phyloP scores from a whole-genome alignment of 805 yeast species.

The Ogataea methylovora region DNA sequence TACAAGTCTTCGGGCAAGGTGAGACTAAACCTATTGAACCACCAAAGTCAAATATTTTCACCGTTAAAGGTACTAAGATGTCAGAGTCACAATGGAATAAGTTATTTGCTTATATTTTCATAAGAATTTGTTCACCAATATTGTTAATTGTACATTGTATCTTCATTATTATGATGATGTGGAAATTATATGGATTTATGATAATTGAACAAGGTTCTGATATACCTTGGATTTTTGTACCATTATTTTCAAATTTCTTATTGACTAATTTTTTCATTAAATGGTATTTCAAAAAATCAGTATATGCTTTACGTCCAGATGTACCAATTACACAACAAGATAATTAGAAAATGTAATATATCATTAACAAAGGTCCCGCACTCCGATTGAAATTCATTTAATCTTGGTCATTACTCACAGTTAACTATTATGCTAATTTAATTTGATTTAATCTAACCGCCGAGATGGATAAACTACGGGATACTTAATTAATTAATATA shows the following conservation, averaged over 20 bases:
- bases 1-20: no score
- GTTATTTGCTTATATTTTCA: conserved; percentile 18
- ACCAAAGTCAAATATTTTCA: conserved; percentile 1
- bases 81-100: conserved; percentile 14
- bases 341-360: no score
- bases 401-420: no score
- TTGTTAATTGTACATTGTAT: conserved; percentile 18
- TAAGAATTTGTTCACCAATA: conserved; percentile 19
- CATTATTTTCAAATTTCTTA: conserved; percentile 13
- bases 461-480: no score
- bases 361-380: no score
- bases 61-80: conserved; percentile 5
- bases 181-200: conserved; percentile 10
- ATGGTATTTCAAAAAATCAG: conserved; percentile 10
- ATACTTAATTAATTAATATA: no score
- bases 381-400: no score
- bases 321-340: not conserved
- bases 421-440: no score
- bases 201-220: conserved; percentile 2
- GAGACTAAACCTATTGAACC: no score
- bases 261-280: conserved; percentile 20
- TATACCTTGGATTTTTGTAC: conserved; percentile 14
- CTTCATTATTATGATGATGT: conserved; percentile 8
- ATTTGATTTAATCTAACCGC: no score
- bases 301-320: conserved; percentile 1